A percentile compares a stretch with the other conserved stretches of the same genome.
Evolutionary conservation across 805 yeast species (phyloP).

Genomic region (Isabelozyma heimii): DNA sequence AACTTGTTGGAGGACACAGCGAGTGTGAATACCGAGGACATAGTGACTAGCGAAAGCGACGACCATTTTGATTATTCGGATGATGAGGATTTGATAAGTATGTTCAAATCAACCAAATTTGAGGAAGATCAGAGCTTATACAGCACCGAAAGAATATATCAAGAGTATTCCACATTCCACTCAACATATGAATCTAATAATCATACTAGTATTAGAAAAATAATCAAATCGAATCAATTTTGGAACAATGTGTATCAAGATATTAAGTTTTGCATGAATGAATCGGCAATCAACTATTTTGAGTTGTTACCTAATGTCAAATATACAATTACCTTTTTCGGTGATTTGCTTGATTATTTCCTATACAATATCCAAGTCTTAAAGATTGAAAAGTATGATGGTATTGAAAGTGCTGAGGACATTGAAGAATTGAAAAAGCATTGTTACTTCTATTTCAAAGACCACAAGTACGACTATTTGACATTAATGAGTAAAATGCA

Average conservation of each 20-base stretch:
- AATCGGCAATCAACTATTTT: constrained; percentile 10
- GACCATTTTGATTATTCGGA: neutral
- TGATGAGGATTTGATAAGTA: neutral
- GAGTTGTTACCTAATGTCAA: constrained; percentile 16
- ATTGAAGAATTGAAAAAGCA: constrained; percentile 3
- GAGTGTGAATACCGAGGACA: neutral
- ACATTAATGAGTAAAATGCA: constrained; percentile 13
- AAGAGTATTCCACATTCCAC: neutral
- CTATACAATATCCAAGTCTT: constrained; percentile 13
- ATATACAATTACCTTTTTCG: constrained; percentile 15
- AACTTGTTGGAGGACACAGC: neutral
- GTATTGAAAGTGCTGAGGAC: neutral
- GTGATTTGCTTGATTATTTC: constrained; percentile 21
- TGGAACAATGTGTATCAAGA: constrained; percentile 33
- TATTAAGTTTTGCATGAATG: constrained; percentile 17
- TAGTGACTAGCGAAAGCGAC: neutral
- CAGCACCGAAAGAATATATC: neutral
- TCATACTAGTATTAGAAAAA: neutral
- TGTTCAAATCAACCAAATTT: neutral
- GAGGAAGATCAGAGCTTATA: neutral
- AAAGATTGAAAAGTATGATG: constrained; percentile 3
- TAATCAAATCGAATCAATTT: constrained; percentile 15
- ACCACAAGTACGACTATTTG: constrained; percentile 19
- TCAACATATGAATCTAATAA: neutral
- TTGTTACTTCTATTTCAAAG: constrained; percentile 18